Evolutionary conservation across 1,139 yeast species (phyloP), one percentile per base, ranked within the genome.

Genomic region (Lodderomyces margitis): DNA sequence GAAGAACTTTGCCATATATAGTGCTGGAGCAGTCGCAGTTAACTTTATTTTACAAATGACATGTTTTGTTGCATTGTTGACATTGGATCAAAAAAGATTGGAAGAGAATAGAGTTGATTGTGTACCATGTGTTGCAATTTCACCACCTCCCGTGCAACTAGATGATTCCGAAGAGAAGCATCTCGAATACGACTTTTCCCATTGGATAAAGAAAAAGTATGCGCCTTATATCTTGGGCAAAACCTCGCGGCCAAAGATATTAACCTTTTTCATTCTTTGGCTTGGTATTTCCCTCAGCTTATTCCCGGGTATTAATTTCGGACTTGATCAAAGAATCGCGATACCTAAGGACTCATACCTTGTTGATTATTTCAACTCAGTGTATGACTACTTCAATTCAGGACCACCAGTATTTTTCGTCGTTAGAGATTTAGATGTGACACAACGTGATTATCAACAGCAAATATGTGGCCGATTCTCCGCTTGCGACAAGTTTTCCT

Each of bases 321-420:
- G 98, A 0, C 73, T 92, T 23, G 98, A 92, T 57, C 98, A 92
- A 61, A 74, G 95, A 44, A 68, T 84, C 35, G 98, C 98, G 0
- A 75, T 92, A 12, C 98, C 98, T 0, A 64, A 74, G 4, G 89
- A 78, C 43, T 89, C 97, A 0, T 87, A 89, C 54, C 65, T 92
- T 53, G 81, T 88, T 27, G 73, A 79, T 41, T 92, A 92, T 59
- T 92, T 87, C 63, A 69, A 83, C 48, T 89, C 92, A 39, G 70
- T 89, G 11, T 86, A 84, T 56, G 62, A 72, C 2, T 85, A 82
- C 56, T 70, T 92, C 46, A 83, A 85, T 48, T 85, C 86, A 3
- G 98, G 98, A 0, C 96, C 98, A 1, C 98, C 98, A 0, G 75
- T 87, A 1, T 92, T 86, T 56, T 85, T 88, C 60, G 91, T 92